Evolutionary conservation across 139 green algal species (phyloP), one percentile per base, ranked within the genome.

Genomic region (Coelastrella sp.): DNA sequence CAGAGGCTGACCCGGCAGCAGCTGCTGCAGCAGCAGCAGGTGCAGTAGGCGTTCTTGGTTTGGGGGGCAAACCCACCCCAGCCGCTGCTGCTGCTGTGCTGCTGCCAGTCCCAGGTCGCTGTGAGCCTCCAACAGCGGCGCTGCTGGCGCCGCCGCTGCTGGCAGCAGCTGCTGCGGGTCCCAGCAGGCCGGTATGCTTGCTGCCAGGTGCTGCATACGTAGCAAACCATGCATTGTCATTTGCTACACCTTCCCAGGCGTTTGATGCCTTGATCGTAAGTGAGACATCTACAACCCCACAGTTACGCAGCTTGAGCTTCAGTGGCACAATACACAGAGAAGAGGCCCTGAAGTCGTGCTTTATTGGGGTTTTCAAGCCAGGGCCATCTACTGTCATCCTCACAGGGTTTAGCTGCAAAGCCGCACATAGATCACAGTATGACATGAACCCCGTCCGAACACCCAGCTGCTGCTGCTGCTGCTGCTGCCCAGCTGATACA

Each of bases 241-340:
- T 53, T n/a, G 32, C 19, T 62, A 64, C 1, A 30, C 83, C 80
- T 48, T 79, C 67, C 80, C 80, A 86, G 1, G 41, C 80, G 2
- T 7, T 50, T 66, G 50, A 19, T 17, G 74, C 73, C 81, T 92
- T 87, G 0, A 95, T 76, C 13, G 73, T 76, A 64, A 94, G 35
- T 2, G 72, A 62, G 5, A 86, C 89, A 2, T 67, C 63, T 5
- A 51, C 37, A 2, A 79, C 73, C n/a, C 89, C 72, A 50, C 88
- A 91, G 91, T 95, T 96, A 77, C 87, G 79, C 85, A 95, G 51
- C 5, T 19, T 38, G 34, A 95, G 87, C 30, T 35, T 62, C 60
- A 96, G 74, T 3, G 81, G 84, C 27, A 94, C 81, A n/a, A 90
- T 50, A 59, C 89, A 94, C 45, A 92, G 67, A 2, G 81, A 66